Evolutionary conservation across 2,329 filamentous ascomycete genomes (phyloP).

Genomic region (Emydomyces testavorans): DNA sequence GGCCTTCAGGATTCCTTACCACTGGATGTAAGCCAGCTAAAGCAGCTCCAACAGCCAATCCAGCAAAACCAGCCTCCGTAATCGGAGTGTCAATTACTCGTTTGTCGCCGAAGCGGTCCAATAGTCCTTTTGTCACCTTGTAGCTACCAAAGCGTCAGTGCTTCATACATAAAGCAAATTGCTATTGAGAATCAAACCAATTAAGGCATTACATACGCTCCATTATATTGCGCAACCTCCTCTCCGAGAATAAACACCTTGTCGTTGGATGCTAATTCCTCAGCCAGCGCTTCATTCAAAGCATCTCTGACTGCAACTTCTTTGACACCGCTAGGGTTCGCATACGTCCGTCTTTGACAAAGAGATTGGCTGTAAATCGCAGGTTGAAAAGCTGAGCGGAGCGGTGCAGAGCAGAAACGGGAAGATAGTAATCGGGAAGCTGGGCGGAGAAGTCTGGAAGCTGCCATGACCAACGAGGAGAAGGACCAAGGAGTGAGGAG

Average conservation of each 20-base stretch:
- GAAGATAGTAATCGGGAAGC: constrained; percentile 51
- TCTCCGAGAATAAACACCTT: constrained; percentile 96
- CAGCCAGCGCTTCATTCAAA: constrained; percentile 91
- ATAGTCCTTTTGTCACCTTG: constrained; percentile 96
- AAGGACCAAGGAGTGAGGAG: constrained; percentile 40
- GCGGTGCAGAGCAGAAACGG: constrained; percentile 39
- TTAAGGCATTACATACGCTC: constrained; percentile 49
- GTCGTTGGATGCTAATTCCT: constrained; percentile 87
- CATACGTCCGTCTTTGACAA: constrained; percentile 44
- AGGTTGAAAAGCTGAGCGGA: constrained; percentile 45
- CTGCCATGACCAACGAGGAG: constrained; percentile 44
- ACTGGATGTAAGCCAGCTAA: constrained; percentile 89
- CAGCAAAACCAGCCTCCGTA: constrained; percentile 90
- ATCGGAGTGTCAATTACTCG: constrained; percentile 97
- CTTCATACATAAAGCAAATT: not conserved
- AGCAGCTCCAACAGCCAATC: constrained; percentile 87
- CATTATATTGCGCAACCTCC: constrained; percentile 99
- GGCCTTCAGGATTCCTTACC: constrained; percentile 44
- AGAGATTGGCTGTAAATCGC: constrained; percentile 39
- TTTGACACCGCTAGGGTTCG: constrained; percentile 55
- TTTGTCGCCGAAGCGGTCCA: constrained; percentile 95
- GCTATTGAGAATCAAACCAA: too few species aligned
- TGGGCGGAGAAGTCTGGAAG: constrained; percentile 52
- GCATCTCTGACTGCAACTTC: constrained; percentile 96
- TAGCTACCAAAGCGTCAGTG: constrained; percentile 46